These are phyloP conservation scores for Populus deltoides DNA, from an alignment of 345 rosid genomes.

Conservation along the genomic window DNA sequence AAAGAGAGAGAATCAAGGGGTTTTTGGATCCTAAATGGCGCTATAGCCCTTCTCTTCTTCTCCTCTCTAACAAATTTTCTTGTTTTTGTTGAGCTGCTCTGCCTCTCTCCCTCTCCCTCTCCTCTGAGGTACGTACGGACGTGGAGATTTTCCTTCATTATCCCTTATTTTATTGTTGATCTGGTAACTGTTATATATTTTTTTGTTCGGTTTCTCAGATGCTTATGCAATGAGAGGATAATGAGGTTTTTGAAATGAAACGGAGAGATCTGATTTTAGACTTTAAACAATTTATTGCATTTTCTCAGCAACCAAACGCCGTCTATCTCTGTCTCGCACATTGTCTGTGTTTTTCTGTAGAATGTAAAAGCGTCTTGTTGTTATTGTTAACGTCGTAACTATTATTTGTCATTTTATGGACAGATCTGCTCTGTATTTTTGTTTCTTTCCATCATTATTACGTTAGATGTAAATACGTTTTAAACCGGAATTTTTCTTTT, in stretches of 20 bases:
- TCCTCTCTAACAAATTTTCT: not conserved
- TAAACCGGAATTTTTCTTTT: not conserved
- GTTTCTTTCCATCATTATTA: not conserved
- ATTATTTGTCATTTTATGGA: not conserved
- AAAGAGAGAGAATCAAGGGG: not conserved
- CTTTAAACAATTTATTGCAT: not conserved
- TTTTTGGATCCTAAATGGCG: not conserved
- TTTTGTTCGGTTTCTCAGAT: not conserved
- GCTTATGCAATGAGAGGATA: not conserved
- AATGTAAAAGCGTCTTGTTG: not conserved
- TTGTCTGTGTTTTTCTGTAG: not conserved
- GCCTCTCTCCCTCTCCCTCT: not conserved
- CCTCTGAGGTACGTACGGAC: not conserved
- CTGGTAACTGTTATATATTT: not conserved
- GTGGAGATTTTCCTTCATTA: not conserved
- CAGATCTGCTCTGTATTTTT: slow-evolving; percentile 11
- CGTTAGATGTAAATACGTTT: not conserved
- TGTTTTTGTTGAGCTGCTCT: slow-evolving; percentile 11
- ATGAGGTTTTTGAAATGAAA: not conserved
- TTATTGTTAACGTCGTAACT: not conserved
- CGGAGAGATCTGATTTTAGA: slow-evolving; percentile 14
- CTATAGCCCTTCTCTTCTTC: not conserved
- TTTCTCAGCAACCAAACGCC: not conserved
- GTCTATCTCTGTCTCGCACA: no score
- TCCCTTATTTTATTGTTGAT: not conserved